Percentiles rank a stretch among this genome's conserved stretches.
Conservation (phyloP, 1,284 basidiomycete genomes). For the Ganoderma meredithae region DNA sequence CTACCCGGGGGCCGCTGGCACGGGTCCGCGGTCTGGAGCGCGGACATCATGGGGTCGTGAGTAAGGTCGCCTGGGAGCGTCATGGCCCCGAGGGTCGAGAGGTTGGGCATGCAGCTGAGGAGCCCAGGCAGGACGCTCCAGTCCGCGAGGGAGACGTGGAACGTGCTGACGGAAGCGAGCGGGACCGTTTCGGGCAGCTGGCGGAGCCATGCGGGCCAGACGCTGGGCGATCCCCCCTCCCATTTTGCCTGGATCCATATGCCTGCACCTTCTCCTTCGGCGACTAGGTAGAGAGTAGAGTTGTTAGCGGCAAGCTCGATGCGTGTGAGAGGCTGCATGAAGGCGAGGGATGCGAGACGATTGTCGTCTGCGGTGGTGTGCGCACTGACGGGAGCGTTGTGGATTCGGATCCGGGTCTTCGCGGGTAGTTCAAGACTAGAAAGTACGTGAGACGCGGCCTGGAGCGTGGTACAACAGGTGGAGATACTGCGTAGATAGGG, state of each 20-base stretch:
- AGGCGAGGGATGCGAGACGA: constrained; percentile 11
- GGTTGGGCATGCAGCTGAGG: constrained; percentile 14
- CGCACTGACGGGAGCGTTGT: constrained; percentile 11
- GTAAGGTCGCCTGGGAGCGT: constrained; percentile 8
- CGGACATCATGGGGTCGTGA: constrained; percentile 6
- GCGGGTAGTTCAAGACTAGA: constrained; percentile 11
- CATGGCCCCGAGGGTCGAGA: constrained; percentile 17
- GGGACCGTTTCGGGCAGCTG: constrained; percentile 11
- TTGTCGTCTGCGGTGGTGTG: constrained; percentile 19
- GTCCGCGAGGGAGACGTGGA: constrained; percentile 17
- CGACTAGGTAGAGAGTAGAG: constrained; percentile 17
- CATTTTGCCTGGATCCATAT: constrained; percentile 23
- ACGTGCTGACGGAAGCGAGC: constrained; percentile 8
- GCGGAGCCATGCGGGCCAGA: constrained; percentile 18
- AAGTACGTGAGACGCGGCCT: constrained; percentile 11
- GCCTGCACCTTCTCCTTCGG: constrained; percentile 14
- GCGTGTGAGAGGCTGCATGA: constrained; percentile 16
- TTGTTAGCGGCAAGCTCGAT: constrained; percentile 19
- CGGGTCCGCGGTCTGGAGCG: neutral
- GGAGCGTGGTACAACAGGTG: constrained; percentile 18
- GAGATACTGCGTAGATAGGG: constrained; percentile 18
- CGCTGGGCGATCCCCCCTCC: constrained; percentile 17
- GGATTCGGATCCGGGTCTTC: constrained; percentile 15
- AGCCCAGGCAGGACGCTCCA: constrained; percentile 19
- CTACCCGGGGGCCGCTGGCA: neutral